Percentiles rank a stretch among this genome's conserved stretches.
These are phyloP conservation scores for Bipolaris zeicola DNA, from an alignment of 2,329 filamentous ascomycete species.

Conservation along the genomic window DNA sequence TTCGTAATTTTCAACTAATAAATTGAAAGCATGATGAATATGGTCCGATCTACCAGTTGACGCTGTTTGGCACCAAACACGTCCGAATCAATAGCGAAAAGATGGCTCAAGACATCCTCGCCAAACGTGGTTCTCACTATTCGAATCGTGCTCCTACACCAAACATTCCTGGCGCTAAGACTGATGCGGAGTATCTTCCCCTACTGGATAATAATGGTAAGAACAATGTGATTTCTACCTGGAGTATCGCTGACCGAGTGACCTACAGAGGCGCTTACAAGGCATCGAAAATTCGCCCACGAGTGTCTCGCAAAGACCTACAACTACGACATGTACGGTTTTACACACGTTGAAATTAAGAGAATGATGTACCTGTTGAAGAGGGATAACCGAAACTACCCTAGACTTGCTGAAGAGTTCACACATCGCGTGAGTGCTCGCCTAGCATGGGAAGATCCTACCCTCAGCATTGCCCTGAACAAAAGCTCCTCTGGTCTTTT, in stretches of 20 bases:
- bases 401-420: constrained; percentile 5
- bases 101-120: constrained; percentile 4
- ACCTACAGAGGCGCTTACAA: neutral
- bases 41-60: constrained; percentile 5
- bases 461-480: constrained; percentile 1
- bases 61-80: neutral
- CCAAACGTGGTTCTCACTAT: constrained; percentile 6
- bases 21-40: neutral
- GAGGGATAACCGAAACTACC: constrained; percentile 7
- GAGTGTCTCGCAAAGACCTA: constrained; percentile 5
- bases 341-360: constrained; percentile 6
- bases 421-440: constrained; percentile 5
- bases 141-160: constrained; percentile 5
- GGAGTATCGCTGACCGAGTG: neutral
- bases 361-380: constrained; percentile 7
- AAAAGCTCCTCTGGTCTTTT: constrained; percentile 4
- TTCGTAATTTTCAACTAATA: neutral
- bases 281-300: constrained; percentile 5
- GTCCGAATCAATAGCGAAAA: constrained; percentile 7
- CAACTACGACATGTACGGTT: constrained; percentile 9
- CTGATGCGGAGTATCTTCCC: constrained; percentile 4
- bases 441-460: constrained; percentile 7
- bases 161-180: constrained; percentile 5
- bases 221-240: neutral
- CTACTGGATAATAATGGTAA: constrained; percentile 5